Conservation (phyloP, 148 eudicot species). For the Fagopyrum tataricum region DNA sequence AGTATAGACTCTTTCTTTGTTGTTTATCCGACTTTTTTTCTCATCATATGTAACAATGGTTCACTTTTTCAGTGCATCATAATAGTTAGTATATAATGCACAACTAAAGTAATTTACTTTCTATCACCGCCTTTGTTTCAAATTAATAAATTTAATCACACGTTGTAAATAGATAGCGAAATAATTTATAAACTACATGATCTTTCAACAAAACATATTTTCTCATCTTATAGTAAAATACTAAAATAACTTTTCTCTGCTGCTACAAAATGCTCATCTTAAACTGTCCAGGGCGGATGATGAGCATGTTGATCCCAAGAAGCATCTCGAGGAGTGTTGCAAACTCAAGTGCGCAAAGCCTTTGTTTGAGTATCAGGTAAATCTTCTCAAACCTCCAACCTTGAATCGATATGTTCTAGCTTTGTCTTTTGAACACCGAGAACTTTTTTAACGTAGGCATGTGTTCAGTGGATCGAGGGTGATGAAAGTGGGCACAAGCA, state of each 20-base stretch:
- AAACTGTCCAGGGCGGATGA: slow-evolving; percentile 16
- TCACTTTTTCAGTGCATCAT: too few species aligned
- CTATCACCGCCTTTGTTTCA: too few species aligned
- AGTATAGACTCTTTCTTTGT: too few species aligned
- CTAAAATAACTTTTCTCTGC: not conserved
- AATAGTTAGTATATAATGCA: too few species aligned
- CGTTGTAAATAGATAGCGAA: too few species aligned
- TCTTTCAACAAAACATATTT: too few species aligned
- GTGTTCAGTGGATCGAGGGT: slow-evolving; percentile 13
- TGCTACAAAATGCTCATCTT: not conserved
- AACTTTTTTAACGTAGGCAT: not conserved
- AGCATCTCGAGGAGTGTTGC: slow-evolving; percentile 14
- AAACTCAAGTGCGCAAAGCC: slow-evolving; percentile 15
- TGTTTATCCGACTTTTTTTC: too few species aligned
- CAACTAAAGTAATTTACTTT: too few species aligned
- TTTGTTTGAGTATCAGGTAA: slow-evolving; percentile 14
- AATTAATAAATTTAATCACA: too few species aligned
- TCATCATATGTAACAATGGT: too few species aligned
- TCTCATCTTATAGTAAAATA: too few species aligned
- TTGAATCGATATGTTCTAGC: not conserved
- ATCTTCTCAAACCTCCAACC: not conserved
- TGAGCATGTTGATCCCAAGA: slow-evolving; percentile 15
- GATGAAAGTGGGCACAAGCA: slow-evolving; percentile 18
- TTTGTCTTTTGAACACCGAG: not conserved
- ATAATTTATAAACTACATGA: too few species aligned